Conservation (phyloP, 2,329 filamentous ascomycete species). For the Paracorniculantispora psalliotae region DNA sequence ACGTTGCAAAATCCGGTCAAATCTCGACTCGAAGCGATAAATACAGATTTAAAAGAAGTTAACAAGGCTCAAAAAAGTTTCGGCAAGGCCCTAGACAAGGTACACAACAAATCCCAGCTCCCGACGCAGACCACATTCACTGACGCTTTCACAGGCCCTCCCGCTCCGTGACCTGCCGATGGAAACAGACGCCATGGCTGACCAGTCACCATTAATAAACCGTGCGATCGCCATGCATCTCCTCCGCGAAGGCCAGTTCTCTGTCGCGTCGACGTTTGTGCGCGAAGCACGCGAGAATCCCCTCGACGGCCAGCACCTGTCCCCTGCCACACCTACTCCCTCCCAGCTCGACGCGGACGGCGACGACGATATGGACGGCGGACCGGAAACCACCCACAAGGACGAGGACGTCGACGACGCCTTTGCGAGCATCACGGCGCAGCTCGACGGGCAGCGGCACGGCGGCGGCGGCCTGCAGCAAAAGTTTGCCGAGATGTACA, state of each 20-base stretch:
- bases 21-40: conserved; percentile 72
- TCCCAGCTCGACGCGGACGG: conserved; percentile 21
- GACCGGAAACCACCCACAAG: conserved; percentile 13
- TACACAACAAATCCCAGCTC: conserved; percentile 26
- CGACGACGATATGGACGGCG: conserved; percentile 22
- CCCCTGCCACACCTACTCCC: conserved; percentile 12
- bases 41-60: conserved; percentile 75
- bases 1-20: conserved; percentile 85
- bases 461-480: conserved; percentile 56
- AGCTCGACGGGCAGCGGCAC: conserved; percentile 8
- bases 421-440: not conserved
- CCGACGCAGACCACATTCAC: conserved; percentile 17
- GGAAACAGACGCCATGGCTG: conserved; percentile 74
- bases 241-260: conserved; percentile 88
- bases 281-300: conserved; percentile 55
- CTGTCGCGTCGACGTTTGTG: conserved; percentile 80
- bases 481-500: conserved; percentile 86
- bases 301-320: not conserved
- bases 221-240: conserved; percentile 95
- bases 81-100: conserved; percentile 79
- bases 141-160: conserved; percentile 25
- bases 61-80: conserved; percentile 79
- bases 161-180: conserved; percentile 61
- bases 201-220: conserved; percentile 75
- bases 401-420: not conserved